Evolutionary conservation across 2,329 filamentous ascomycete species (phyloP), one percentile per base, ranked within the genome.

Genomic region (Thielaviopsis ethacetica): DNA sequence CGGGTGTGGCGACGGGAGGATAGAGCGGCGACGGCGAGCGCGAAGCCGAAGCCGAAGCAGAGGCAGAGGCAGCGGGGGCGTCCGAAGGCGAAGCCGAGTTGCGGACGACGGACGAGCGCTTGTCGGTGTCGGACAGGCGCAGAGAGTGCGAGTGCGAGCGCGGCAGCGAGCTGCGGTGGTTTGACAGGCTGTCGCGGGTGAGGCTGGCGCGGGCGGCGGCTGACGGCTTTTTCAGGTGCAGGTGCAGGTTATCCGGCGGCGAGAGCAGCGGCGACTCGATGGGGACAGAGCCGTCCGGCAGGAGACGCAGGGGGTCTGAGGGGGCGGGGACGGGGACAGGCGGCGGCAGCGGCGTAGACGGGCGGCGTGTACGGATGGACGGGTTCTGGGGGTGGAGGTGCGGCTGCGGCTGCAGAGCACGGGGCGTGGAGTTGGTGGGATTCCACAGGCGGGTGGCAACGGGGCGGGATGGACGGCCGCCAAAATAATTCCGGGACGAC

Each of bases 371-470:
- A 59, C 73, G 70, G 51, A 65, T 57, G 24, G 57, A 59, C 13
- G 60, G 30, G 17, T 21, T 55, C 3, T 7, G 55, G 26, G n/a
- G 26, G 49, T 9, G 44, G 24, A 19, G 50, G 60, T 56, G 22
- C 64, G 60, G 53, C 64, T 63, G 9, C 66, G 22, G 27, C 63
- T 52, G 62, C 62, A 65, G 59, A 70, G 63, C 58, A 68, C 77
- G 72, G 52, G 78, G 78, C 2, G 79, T 81, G 26, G 78, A 82
- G 66, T 82, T 82, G 61, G 77, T 77, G 24, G 79, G 79, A 65
- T 82, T 82, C 79, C 79, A 82, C 63, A 82, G 76, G 41, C 78
- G 76, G 53, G 75, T 74, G 22, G 76, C 71, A 4, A 73, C 71
- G 30, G 73, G 70, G 30, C 71, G 38, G 38, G 17, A 44, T n/a